Percentiles rank a stretch among this genome's conserved stretches.
Evolutionary conservation across 2,329 filamentous ascomycete genomes (phyloP).

Genomic region (Colletotrichum phormii): DNA sequence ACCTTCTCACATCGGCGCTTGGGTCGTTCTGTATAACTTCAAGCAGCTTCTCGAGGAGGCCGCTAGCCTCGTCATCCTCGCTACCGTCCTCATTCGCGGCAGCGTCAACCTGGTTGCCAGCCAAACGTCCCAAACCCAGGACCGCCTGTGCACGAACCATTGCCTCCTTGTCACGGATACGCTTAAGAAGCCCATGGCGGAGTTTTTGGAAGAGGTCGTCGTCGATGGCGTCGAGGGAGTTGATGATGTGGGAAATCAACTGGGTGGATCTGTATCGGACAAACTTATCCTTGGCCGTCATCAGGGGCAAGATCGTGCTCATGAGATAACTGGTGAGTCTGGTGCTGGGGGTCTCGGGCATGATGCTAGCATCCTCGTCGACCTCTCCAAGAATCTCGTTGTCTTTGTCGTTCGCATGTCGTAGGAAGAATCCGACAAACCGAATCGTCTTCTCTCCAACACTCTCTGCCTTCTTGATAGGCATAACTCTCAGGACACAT

Average conservation of each 20-base stretch:
- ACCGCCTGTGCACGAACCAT: constrained; percentile 94
- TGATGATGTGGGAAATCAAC: constrained; percentile 89
- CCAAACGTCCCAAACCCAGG: constrained; percentile 86
- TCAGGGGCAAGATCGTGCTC: constrained; percentile 77
- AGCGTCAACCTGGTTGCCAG: constrained; percentile 80
- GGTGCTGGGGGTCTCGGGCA: constrained; percentile 86
- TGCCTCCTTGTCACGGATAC: constrained; percentile 93
- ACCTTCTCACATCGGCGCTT: constrained; percentile 90
- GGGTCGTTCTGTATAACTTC: constrained; percentile 94
- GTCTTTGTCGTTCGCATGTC: constrained; percentile 77
- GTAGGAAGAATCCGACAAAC: constrained; percentile 89
- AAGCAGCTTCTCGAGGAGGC: constrained; percentile 84
- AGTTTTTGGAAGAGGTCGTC: constrained; percentile 90
- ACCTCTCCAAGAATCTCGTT: constrained; percentile 74
- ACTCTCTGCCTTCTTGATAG: constrained; percentile 90
- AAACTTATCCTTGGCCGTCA: constrained; percentile 90
- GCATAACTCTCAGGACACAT: constrained; percentile 84
- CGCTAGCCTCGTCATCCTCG: constrained; percentile 72
- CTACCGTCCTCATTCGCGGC: constrained; percentile 78
- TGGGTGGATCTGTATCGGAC: constrained; percentile 92
- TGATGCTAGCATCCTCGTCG: constrained; percentile 75
- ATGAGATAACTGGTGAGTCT: constrained; percentile 82
- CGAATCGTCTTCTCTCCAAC: constrained; percentile 88
- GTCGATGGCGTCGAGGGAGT: constrained; percentile 91
- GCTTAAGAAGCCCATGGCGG: constrained; percentile 81